These are phyloP conservation scores for Alternaria novae-zelandiae DNA, from an alignment of 2,329 filamentous ascomycete genomes.

Conservation along the genomic window DNA sequence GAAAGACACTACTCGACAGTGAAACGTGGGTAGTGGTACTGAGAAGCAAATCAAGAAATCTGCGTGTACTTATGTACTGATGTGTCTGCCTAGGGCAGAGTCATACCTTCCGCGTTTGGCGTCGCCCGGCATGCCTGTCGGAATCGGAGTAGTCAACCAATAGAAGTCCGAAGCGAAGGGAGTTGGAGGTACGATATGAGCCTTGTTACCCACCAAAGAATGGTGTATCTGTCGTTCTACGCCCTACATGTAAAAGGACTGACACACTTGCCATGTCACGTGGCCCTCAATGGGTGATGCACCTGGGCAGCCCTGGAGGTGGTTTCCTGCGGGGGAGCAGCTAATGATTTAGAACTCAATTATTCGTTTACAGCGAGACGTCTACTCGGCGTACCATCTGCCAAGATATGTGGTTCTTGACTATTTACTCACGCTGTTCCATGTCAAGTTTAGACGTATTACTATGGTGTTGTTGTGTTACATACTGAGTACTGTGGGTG, in stretches of 20 bases:
- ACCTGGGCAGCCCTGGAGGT: not conserved
- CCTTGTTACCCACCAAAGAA: not conserved
- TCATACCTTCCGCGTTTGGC: slow-evolving; percentile 1
- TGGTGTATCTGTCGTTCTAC: not conserved
- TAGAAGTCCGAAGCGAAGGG: not conserved
- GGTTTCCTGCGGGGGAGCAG: not conserved
- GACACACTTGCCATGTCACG: not conserved
- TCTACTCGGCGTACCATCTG: no score
- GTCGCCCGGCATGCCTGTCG: slow-evolving; percentile 2
- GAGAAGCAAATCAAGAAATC: no score
- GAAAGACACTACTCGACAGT: not conserved
- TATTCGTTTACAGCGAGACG: no score
- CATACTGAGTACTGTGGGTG: not conserved
- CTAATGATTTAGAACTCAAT: rapidly evolving
- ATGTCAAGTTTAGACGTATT: not conserved
- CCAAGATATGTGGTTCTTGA: no score
- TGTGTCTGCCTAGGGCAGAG: not conserved
- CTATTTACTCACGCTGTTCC: no score
- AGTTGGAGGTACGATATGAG: not conserved
- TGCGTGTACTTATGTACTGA: not conserved
- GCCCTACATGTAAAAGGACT: not conserved
- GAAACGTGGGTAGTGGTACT: not conserved
- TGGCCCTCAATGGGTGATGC: not conserved
- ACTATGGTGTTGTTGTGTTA: not conserved
- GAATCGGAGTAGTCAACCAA: slow-evolving; percentile 8